Conservation (phyloP, 805 yeast species). For the Candida peoriensis region DNA sequence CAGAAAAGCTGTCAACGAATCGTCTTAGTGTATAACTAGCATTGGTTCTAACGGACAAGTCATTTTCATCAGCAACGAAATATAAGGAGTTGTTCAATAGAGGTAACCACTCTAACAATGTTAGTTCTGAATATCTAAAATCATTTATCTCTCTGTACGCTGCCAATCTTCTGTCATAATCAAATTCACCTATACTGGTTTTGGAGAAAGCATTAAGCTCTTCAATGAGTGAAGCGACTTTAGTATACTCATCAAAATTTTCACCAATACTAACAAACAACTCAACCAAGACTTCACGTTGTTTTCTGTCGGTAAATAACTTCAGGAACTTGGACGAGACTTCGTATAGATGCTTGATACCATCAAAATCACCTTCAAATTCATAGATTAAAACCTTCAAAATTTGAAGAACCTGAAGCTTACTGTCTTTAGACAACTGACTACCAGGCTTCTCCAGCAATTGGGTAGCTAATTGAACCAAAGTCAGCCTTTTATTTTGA, state of each 20-base stretch:
- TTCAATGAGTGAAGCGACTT: conserved; percentile 47
- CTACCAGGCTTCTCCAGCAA: conserved; percentile 55
- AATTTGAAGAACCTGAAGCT: conserved; percentile 51
- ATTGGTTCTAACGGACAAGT: conserved; percentile 73
- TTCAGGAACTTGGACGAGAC: conserved; percentile 55
- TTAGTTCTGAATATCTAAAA: conserved; percentile 35
- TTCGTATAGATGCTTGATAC: conserved; percentile 43
- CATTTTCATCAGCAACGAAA: conserved; percentile 72
- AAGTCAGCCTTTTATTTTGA: conserved; percentile 43
- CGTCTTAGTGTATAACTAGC: conserved; percentile 60
- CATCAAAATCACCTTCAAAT: conserved; percentile 48
- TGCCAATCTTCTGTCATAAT: conserved; percentile 67
- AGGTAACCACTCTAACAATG: conserved; percentile 72
- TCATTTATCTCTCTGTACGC: conserved; percentile 69
- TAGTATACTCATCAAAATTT: conserved; percentile 37
- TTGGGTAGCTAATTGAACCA: conserved; percentile 52
- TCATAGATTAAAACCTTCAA: conserved; percentile 49
- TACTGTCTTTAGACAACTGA: conserved; percentile 47
- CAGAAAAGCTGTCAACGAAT: conserved; percentile 48
- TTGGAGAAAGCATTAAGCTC: conserved; percentile 68
- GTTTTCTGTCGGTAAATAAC: conserved; percentile 50
- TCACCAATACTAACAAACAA: conserved; percentile 57
- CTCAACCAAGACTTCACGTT: conserved; percentile 56
- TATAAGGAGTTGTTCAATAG: conserved; percentile 61
- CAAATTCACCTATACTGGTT: conserved; percentile 64